These are phyloP conservation scores for Globisporangium nagaii DNA, from an alignment of 352 stramenopile species.

Conservation along the genomic window DNA sequence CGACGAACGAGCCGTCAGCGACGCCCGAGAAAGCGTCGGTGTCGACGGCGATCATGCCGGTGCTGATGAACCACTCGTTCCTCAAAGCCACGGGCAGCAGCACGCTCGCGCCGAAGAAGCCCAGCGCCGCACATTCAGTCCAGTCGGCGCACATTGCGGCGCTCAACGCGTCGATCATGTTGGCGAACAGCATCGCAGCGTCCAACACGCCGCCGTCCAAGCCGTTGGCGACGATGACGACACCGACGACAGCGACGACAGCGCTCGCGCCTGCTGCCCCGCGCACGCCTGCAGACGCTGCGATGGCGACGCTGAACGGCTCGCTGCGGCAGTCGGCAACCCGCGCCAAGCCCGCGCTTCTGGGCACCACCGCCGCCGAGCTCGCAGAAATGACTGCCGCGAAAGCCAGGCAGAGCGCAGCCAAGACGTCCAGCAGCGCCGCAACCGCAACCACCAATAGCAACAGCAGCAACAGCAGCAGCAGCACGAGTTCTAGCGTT, in stretches of 20 bases:
- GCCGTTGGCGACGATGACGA: not conserved
- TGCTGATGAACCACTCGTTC: constrained; percentile 8
- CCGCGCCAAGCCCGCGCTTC: not conserved
- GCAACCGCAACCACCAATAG: too few species aligned
- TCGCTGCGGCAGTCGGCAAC: not conserved
- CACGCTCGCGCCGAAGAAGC: not conserved
- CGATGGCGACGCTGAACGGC: not conserved
- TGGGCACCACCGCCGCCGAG: not conserved
- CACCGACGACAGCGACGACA: not conserved
- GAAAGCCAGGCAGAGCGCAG: too few species aligned
- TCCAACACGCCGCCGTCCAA: not conserved
- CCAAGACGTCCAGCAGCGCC: too few species aligned
- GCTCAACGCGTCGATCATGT: constrained; percentile 10
- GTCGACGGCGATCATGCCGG: not conserved
- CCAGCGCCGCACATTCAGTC: not conserved
- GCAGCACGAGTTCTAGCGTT: not conserved
- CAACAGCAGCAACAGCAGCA: not conserved
- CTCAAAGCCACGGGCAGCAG: constrained; percentile 2
- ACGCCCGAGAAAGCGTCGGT: not conserved
- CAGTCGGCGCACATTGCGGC: not conserved
- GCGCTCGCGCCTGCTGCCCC: not conserved
- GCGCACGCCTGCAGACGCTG: not conserved
- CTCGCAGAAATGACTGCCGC: constrained; percentile 1
- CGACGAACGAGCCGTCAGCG: not conserved
- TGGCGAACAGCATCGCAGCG: not conserved